Evolutionary conservation across 2,329 filamentous ascomycete species (phyloP), one percentile per base, ranked within the genome.

Genomic region (Scortechinia acanthostroma): DNA sequence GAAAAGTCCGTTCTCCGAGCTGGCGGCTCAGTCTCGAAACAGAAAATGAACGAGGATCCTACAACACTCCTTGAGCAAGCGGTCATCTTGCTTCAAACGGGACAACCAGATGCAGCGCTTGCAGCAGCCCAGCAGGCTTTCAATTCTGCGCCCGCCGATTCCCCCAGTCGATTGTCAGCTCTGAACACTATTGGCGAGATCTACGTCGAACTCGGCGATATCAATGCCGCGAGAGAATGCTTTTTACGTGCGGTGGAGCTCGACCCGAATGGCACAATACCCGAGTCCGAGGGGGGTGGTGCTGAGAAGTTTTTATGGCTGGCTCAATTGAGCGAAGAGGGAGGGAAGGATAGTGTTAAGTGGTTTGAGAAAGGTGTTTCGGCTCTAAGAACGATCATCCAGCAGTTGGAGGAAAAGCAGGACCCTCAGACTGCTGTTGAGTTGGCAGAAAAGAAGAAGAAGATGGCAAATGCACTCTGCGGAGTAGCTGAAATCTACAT

Each of bases 401-500:
- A 67, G 35, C 64, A 66, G 42, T 52, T 79, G 19, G 73, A 79
- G 52, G 60, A 56, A 25, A 59, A 55, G 14, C 3, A 16, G 15
- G 28, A 42, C 37, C 35, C 53, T 50, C 40, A 51, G 51, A 48
- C 53, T 51, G 46, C 44, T 20, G 51, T 49, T 5, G 46, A 28
- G 10, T 30, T 67, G 45, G 67, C 74, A 22, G 76, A 80, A 58
- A 80, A 80, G 65, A 77, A 74, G 53, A 64, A 63, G 44, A 80
- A 81, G 56, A 61, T 83, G 48, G 77, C 79, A 4, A 78, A 77
- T 53, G 78, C 78, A 14, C 64, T 84, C 15, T 84, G 80, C 57
- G 77, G 74, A 19, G 76, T 83, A 52, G 74, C 77, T 20, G 80
- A 84, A 58, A 76, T 83, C 46, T 84, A 83, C 59, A 84, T 84